Percentiles rank a stretch among this genome's conserved stretches.
These are phyloP conservation scores for Dactylellina sp. DNA, from an alignment of 2,329 filamentous ascomycete genomes.

Conservation along the genomic window DNA sequence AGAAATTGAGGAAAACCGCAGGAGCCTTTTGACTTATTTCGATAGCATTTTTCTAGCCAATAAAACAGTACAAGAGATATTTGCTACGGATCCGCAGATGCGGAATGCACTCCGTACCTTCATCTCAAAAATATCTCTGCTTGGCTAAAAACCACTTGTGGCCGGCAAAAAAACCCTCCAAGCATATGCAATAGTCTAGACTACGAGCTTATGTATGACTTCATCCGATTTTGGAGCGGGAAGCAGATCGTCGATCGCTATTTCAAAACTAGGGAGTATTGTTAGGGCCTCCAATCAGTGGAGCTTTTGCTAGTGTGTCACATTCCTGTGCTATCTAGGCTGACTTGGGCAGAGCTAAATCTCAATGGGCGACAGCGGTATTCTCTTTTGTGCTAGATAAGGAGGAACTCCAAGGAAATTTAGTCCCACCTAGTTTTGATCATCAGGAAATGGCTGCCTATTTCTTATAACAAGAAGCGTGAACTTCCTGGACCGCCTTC, in stretches of 20 bases:
- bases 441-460: too few species aligned
- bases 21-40: too few species aligned
- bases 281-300: not conserved
- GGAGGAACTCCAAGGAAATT: too few species aligned
- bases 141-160: not conserved
- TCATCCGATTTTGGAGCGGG: not conserved
- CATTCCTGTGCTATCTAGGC: not conserved
- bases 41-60: too few species aligned
- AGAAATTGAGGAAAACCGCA: not conserved
- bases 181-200: too few species aligned
- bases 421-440: too few species aligned
- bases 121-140: not conserved
- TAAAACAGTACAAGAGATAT: not conserved
- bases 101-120: not conserved
- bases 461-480: too few species aligned
- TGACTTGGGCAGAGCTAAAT: not conserved
- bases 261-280: not conserved
- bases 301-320: not conserved
- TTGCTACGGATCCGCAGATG: not conserved
- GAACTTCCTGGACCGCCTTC: too few species aligned
- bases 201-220: not conserved
- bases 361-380: too few species aligned
- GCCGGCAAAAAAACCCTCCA: not conserved
- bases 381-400: not conserved
- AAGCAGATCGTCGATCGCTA: not conserved